These are phyloP conservation scores for Oleoguttula mirabilis DNA, from an alignment of 495 filamentous ascomycete genomes.

Conservation along the genomic window DNA sequence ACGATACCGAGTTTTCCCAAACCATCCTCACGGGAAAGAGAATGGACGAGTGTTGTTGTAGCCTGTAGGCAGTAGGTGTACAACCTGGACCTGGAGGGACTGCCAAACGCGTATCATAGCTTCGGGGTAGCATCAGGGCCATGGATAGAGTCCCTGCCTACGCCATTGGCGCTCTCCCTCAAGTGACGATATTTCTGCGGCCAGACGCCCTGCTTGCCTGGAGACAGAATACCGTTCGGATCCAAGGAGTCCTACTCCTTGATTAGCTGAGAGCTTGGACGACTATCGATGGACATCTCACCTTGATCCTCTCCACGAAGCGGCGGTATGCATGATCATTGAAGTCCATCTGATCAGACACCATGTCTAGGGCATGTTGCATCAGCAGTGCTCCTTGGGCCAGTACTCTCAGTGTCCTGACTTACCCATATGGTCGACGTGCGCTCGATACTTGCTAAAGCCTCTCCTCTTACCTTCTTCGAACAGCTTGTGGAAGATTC, in stretches of 20 bases:
- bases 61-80: too few species aligned
- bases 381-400: too few species aligned
- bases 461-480: background rate
- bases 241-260: background rate
- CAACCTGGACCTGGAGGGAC: too few species aligned
- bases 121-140: too few species aligned
- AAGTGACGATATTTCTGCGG: constrained; percentile 1
- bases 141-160: too few species aligned
- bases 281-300: too few species aligned
- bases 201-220: background rate
- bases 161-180: background rate
- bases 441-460: background rate
- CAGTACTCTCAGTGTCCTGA: too few species aligned
- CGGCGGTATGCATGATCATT: constrained; percentile 1
- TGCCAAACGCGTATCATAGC: too few species aligned
- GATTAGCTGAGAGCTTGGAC: too few species aligned
- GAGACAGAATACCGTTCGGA: background rate
- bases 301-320: background rate
- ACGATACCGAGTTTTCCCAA: too few species aligned
- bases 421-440: constrained; percentile 1
- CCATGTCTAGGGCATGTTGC: background rate
- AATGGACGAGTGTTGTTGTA: too few species aligned
- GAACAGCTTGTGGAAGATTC: constrained; percentile 1
- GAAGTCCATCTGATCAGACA: constrained; percentile 2
- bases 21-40: too few species aligned